Base-by-base conservation (phyloP, 345 rosid species). In the Populus nigra region DNA sequence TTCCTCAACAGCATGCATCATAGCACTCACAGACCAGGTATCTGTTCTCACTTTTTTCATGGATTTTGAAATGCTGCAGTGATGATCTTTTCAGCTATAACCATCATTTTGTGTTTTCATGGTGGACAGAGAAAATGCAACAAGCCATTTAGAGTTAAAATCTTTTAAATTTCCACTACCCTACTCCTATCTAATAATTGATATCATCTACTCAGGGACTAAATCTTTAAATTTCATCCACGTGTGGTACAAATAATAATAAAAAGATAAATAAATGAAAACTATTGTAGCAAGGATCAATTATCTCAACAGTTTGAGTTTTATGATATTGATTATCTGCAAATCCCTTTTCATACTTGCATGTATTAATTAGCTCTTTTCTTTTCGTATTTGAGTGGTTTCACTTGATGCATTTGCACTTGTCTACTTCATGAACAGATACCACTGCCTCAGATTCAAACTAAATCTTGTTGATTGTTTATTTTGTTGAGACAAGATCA, bases 1-100 rank as follows among this genome's bases (percentile, higher is more conserved):
- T 12, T 96, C 98, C 25, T 96, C 98, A 73, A 96, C 99, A 65
- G 98, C 99, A 50, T 96, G 99, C 82, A 91, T 96, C 82, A 85
- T 96, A 84, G 97, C 98, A 31, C 89, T 96, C 35, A 88, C 97
- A 4, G 90, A 89, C n/a, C 90, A 92, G 88, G 97, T 92, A 79
- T 78, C 77, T 36, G 23, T 57, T 69, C 66, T 76, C 38, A 31
- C 35, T 67, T 71, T 69, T 7, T 33, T 65, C 50, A 73, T 69
- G 22, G 27, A 53, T 50, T 68, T 66, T 68, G 16, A n/a, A 67
- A 27, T 31, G 23, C 9, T 22, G 5, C 7, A 10, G 13, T 36
- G 36, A 29, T 17, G 17, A 63, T 22, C 61, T 29, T 29, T 63
- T 65, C 39, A 17, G 35, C 38, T 25, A 2, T 27, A 63, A 43